These are phyloP conservation scores for Canna indica DNA, from an alignment of 176 grass and related monocot species.

Conservation along the genomic window DNA sequence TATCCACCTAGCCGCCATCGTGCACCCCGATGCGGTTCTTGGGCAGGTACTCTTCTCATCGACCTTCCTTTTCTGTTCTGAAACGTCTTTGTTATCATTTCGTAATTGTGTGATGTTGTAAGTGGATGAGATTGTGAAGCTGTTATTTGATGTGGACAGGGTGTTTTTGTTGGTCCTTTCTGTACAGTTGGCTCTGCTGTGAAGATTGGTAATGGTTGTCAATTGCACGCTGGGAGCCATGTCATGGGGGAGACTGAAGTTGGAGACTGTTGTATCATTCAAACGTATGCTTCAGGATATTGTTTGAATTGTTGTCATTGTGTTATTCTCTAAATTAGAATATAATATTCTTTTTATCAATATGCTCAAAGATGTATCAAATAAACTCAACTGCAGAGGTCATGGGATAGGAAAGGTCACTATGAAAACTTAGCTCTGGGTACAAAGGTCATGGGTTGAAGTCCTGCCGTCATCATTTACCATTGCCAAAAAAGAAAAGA, in stretches of 20 bases:
- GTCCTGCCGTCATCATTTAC: no score
- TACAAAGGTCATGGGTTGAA: no score
- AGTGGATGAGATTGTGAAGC: slow-evolving; percentile 1
- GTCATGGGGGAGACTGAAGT: slow-evolving; percentile 58
- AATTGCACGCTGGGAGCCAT: slow-evolving; percentile 63
- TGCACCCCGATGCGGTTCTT: slow-evolving; percentile 58
- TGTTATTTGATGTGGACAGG: slow-evolving; percentile 23
- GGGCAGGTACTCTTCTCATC: slow-evolving; percentile 42
- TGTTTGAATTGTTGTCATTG: neutral
- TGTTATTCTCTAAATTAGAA: neutral
- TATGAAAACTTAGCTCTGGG: no score
- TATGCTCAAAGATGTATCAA: neutral
- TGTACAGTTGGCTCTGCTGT: slow-evolving; percentile 52
- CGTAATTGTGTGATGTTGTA: no score
- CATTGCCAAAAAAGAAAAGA: no score
- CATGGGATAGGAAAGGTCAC: no score
- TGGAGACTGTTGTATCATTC: slow-evolving; percentile 55
- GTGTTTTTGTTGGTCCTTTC: slow-evolving; percentile 69
- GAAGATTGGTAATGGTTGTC: slow-evolving; percentile 60
- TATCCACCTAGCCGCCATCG: slow-evolving; percentile 32
- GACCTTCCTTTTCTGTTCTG: neutral
- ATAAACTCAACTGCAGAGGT: neutral
- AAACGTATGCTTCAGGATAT: slow-evolving; percentile 32
- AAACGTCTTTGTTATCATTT: slow-evolving; percentile 1
- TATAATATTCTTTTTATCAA: neutral